Evolutionary conservation across 257 asterid genomes (phyloP).

Genomic region (Gentiana macrophylla): DNA sequence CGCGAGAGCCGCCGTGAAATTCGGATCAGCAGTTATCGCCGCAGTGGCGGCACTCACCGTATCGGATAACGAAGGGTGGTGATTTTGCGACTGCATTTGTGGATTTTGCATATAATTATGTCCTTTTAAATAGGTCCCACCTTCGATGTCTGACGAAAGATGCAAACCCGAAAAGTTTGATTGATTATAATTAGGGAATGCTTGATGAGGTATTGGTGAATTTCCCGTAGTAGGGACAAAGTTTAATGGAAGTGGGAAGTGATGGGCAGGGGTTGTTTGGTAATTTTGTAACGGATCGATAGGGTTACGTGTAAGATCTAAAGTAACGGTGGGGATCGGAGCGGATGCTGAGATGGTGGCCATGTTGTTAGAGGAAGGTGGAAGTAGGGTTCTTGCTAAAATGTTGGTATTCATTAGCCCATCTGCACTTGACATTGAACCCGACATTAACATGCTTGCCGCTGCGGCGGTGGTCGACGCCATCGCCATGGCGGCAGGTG

Average conservation of each 20-base stretch:
- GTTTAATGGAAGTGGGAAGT: constrained; percentile 27
- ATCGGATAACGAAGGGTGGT: constrained; percentile 13
- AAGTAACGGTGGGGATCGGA: constrained; percentile 87
- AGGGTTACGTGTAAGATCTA: constrained; percentile 35
- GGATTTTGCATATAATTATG: constrained; percentile 2
- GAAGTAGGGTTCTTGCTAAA: constrained; percentile 59
- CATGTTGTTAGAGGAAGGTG: constrained; percentile 54
- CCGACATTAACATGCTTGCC: constrained; percentile 83
- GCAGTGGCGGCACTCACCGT: constrained; percentile 74
- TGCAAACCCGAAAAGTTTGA: constrained; percentile 84
- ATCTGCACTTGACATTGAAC: constrained; percentile 82
- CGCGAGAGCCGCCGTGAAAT: constrained; percentile 81
- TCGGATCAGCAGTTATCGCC: constrained; percentile 77
- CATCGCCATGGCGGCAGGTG: constrained; percentile 98
- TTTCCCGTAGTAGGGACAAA: constrained; percentile 12
- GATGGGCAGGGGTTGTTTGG: constrained; percentile 4
- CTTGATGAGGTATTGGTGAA: constrained; percentile 37
- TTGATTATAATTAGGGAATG: constrained; percentile 45
- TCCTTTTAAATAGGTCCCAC: neutral
- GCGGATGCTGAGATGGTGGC: constrained; percentile 97
- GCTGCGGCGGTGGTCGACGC: constrained; percentile 95
- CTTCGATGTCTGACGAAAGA: constrained; percentile 21
- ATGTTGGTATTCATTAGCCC: constrained; percentile 70
- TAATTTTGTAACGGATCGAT: too few relatives aligned
- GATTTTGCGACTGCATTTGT: neutral